These are phyloP conservation scores for Lepidium aucheri DNA, from an alignment of 345 rosid species.

Conservation along the genomic window DNA sequence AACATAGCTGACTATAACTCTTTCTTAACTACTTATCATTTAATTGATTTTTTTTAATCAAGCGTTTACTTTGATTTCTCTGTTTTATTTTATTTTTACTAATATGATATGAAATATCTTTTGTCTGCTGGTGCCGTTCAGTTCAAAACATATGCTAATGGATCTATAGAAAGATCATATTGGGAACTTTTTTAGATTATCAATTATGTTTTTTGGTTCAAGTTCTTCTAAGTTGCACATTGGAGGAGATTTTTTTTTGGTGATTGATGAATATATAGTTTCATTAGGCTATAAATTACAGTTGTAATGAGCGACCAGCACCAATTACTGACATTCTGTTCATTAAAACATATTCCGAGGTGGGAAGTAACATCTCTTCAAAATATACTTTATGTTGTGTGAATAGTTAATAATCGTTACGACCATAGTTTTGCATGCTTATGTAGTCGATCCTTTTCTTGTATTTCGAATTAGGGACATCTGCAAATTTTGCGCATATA, in stretches of 20 bases:
- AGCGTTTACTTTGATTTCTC: not conserved
- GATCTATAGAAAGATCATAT: not conserved
- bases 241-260: not conserved
- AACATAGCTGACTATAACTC: conserved; percentile 7
- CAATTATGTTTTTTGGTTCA: not conserved
- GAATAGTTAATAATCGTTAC: not conserved
- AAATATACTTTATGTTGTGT: not conserved
- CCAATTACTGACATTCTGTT: not conserved
- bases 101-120: not conserved
- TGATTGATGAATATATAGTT: not conserved
- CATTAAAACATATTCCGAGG: not conserved
- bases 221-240: not conserved
- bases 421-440: not conserved
- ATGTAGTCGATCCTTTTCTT: not conserved
- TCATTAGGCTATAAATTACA: not conserved
- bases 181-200: not conserved
- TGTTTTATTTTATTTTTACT: not conserved
- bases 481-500: not conserved
- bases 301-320: not conserved
- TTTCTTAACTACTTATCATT: not conserved
- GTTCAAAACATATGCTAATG: not conserved
- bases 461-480: not conserved
- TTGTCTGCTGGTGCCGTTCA: not conserved
- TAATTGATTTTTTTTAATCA: not conserved
- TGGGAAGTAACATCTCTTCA: not conserved